Conservation (phyloP, 495 filamentous ascomycete genomes). For the Xylaria cubensis region DNA sequence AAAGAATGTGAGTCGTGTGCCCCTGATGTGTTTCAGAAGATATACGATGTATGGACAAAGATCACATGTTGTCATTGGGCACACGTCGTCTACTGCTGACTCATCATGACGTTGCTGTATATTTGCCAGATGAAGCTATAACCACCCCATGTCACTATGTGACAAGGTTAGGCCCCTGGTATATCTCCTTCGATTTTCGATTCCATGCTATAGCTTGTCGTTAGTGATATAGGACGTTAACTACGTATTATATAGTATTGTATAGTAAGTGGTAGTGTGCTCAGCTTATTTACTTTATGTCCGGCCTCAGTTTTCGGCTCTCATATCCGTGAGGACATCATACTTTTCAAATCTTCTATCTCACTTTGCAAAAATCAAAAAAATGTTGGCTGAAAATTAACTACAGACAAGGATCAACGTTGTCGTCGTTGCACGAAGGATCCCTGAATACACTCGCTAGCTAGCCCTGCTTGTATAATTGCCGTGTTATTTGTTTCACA, state of each 20-base stretch:
- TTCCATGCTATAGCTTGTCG: not conserved
- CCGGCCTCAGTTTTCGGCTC: not conserved
- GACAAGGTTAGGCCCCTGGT: not conserved
- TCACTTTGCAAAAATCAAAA: not conserved
- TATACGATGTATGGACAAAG: not conserved
- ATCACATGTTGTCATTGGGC: not conserved
- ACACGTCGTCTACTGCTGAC: not conserved
- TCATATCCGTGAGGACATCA: not conserved
- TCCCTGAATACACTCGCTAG: not conserved
- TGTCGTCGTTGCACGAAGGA: not conserved
- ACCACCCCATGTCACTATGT: constrained; percentile 1
- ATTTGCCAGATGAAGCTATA: not conserved
- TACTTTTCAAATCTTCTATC: not conserved
- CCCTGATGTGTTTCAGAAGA: not conserved
- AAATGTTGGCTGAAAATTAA: not conserved
- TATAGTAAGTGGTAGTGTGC: not conserved
- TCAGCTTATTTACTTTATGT: not conserved
- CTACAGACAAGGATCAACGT: not conserved
- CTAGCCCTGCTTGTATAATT: not conserved
- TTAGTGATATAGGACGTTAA: not conserved
- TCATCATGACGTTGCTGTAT: constrained; percentile 5
- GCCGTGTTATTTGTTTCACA: not conserved
- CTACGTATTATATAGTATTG: not conserved
- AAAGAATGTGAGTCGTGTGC: not conserved
- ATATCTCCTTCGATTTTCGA: not conserved